These are phyloP conservation scores for Starmera dryadoides DNA, from an alignment of 805 yeast genomes.

Conservation along the genomic window DNA sequence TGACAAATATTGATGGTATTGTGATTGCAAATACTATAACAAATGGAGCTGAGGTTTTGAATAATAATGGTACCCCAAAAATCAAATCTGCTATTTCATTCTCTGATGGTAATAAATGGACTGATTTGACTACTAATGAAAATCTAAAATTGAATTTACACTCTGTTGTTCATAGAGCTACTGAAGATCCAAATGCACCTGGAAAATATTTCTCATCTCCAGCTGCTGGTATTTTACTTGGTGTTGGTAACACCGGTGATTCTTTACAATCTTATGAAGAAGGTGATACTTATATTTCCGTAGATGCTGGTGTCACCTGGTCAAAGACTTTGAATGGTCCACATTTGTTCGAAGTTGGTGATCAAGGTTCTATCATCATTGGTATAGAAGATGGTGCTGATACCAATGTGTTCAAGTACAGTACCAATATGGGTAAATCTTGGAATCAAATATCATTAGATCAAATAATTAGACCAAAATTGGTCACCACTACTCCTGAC, in stretches of 20 bases:
- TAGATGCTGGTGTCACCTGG: conserved; percentile 81
- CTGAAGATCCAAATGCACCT: conserved; percentile 12
- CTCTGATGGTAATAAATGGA: conserved; percentile 31
- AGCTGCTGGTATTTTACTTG: conserved; percentile 38
- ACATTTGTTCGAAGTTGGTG: conserved; percentile 57
- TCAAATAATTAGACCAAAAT: conserved; percentile 29
- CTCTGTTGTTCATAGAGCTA: conserved; percentile 24
- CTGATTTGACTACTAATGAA: conserved; percentile 18
- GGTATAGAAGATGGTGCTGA: conserved; percentile 42
- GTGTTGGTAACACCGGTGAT: conserved; percentile 35
- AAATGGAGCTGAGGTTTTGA: conserved; percentile 12
- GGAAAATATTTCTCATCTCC: conserved; percentile 30
- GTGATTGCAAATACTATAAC: conserved; percentile 40
- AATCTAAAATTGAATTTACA: conserved; percentile 31
- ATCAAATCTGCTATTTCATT: conserved; percentile 26
- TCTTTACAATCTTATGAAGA: conserved; percentile 16
- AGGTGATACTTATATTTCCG: conserved; percentile 52
- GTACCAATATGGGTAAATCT: conserved; percentile 66
- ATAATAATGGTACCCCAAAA: conserved; percentile 5
- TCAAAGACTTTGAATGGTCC: conserved; percentile 43
- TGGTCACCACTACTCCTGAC: conserved; percentile 54
- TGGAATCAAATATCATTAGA: conserved; percentile 53
- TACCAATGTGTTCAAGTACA: conserved; percentile 36
- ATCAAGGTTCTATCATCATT: conserved; percentile 66
- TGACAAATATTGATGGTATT: conserved; percentile 52